Evolutionary conservation across 768 basidiomycete species (phyloP).

Genomic region (Neoboletus subvelutipes): DNA sequence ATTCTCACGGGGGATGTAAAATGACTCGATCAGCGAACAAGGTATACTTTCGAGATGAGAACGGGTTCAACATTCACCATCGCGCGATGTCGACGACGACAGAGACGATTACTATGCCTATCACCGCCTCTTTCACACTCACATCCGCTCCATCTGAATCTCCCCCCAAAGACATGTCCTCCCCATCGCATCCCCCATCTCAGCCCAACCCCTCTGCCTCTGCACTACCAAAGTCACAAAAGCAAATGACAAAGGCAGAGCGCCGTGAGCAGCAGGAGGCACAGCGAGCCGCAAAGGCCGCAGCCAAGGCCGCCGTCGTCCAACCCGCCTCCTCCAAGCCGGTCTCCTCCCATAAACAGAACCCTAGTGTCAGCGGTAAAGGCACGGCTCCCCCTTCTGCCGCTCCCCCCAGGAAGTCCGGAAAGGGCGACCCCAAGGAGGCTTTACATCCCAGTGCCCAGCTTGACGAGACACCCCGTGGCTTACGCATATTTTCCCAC

Average conservation of each 20-base stretch:
- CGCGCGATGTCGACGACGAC: conserved; percentile 26
- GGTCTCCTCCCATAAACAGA: conserved; percentile 30
- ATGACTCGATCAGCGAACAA: conserved; percentile 17
- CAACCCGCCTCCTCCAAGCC: conserved; percentile 25
- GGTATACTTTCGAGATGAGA: no score
- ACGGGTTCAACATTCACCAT: neutral
- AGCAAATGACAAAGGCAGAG: conserved; percentile 78
- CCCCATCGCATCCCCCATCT: conserved; percentile 1
- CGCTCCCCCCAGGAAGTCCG: conserved; percentile 27
- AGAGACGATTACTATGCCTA: conserved; percentile 14
- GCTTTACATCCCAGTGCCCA: conserved; percentile 28
- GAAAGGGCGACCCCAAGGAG: conserved; percentile 30
- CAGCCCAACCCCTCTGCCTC: neutral
- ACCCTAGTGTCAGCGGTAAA: conserved; percentile 22
- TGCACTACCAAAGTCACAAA: conserved; percentile 47
- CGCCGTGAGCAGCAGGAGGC: conserved; percentile 76
- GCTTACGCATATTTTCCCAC: conserved; percentile 83
- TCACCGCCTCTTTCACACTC: conserved; percentile 20
- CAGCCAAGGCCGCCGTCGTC: conserved; percentile 37
- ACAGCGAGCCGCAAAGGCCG: conserved; percentile 76
- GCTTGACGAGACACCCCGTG: conserved; percentile 44
- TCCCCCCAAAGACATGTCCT: conserved; percentile 1
- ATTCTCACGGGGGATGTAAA: conserved; percentile 16
- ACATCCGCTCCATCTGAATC: neutral
- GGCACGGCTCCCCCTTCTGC: conserved; percentile 12